Evolutionary conservation across 1,284 basidiomycete species (phyloP), one percentile per base, ranked within the genome.

Genomic region (Apiotrichum porosum): DNA sequence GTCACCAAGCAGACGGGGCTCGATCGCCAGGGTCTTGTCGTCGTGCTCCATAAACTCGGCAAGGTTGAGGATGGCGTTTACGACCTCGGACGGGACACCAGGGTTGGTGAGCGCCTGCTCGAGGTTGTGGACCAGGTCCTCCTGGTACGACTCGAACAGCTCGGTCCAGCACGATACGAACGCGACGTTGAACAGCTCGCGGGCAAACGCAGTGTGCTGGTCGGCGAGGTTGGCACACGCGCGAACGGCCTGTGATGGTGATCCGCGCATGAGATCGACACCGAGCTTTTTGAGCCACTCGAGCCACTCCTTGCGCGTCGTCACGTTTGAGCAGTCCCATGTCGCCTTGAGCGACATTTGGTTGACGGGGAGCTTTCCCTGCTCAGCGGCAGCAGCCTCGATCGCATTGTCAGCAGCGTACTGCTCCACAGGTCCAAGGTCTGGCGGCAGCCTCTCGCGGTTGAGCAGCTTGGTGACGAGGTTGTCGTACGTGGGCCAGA

Each of bases 31-130:
- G 1, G 89, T 82, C 69, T 97, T 97, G 71, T 98, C 95, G 71
- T 98, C 94, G 63, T 97, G 95, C 73, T 98, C 95, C 89, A 98
- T 97, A 70, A 98, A 98, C 71, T 99, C 95, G 9, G 93, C 92
- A n/a, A 98, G 79, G 70, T 93, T 93, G 52, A 99, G 81, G 24
- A 98, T 78, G 39, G 88, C 83, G 68, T 97, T 90, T n/a, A 95
- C 88, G 26, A 98, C 80, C 47, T 97, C 93, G 4, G 88, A 81
- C 0, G 94, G 90, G 3, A 90, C 84, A 4, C 79, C 82, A 12
- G 80, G 77, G 78, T 90, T 53, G 21, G 85, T 88, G 57, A 98
- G 86, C 0, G 95, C 94, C 47, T 76, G 77, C 66, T 97, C 90
- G 42, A 99, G 88, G 5, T 91, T 85, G 35, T 85, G 83, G 39